Evolutionary conservation across 352 stramenopile genomes (phyloP), one percentile per base, ranked within the genome.

Genomic region (Phytophthora capsici): DNA sequence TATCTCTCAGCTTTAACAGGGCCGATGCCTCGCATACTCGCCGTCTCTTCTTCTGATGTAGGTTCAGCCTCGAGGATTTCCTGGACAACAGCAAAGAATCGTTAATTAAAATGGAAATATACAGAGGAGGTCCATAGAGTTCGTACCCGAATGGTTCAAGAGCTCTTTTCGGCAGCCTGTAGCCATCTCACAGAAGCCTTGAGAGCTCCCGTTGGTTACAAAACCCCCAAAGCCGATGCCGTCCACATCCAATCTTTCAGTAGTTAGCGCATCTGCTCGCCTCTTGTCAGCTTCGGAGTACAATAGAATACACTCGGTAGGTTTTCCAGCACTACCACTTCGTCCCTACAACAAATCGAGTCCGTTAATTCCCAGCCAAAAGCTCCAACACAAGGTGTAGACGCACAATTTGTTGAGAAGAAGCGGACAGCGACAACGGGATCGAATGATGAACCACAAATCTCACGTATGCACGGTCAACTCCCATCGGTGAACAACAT

Each of bases 391-490:
- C 25, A 16, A 20, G 10, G 22, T 30, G 25, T 28, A 28, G 25
- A 66, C 86, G 45, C 57, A 93, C 86, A 50, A 92, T 91, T 66
- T 93, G 86, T 51, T 95, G 86, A 20, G 75, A 82, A 58, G 93
- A 95, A 1, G 82, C 77, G 2, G 77, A 70, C n/a, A n/a, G n/a
- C n/a, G n/a, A n/a, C n/a, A n/a, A n/a, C n/a, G n/a, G n/a, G 1
- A 93, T 63, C 6, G 84, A 89, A 58, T 89, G 69, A 34, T 95
- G 86, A 6, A 91, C 77, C 16, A 95, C 80, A 45, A 88, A 88
- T 32, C 84, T 83, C 12, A 94, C 86, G 51, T 82, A n/a, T 2
- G 82, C 41, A 3, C 82, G 79, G 56, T 93, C 86, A 36, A 94
- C 93, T 5, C 86, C 86, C 84, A 94, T 91, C 86, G 93, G 70